Percentiles rank a stretch among this genome's conserved stretches.
These are phyloP conservation scores for Amorphotheca resinae DNA, from an alignment of 495 filamentous ascomycete genomes.

Conservation along the genomic window DNA sequence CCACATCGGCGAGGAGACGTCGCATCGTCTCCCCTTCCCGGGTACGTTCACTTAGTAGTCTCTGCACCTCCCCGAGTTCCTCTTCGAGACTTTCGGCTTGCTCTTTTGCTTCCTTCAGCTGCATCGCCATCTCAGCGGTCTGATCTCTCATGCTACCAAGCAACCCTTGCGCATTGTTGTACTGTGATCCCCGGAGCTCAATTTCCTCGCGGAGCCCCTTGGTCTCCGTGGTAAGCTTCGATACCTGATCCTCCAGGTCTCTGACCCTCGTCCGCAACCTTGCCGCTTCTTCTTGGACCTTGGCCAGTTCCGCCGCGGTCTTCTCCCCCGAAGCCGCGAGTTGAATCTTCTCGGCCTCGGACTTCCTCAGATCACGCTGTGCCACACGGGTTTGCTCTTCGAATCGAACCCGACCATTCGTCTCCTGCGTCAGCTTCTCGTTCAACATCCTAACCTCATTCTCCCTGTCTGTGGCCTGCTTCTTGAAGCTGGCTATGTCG, in stretches of 20 bases:
- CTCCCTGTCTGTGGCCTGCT: conserved; percentile 57
- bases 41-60: conserved; percentile 81
- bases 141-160: conserved; percentile 91
- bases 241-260: conserved; percentile 59
- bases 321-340: conserved; percentile 59
- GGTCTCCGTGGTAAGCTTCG: conserved; percentile 51
- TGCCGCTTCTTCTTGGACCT: conserved; percentile 55
- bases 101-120: conserved; percentile 79
- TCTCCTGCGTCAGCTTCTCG: conserved; percentile 64
- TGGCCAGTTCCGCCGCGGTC: conserved; percentile 50
- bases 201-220: conserved; percentile 65
- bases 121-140: conserved; percentile 73
- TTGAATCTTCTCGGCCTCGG: conserved; percentile 68
- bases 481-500: conserved; percentile 58
- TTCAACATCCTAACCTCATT: conserved; percentile 62
- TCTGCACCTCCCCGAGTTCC: conserved; percentile 77
- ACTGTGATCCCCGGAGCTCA: conserved; percentile 73
- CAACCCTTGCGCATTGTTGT: conserved; percentile 69
- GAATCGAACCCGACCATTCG: conserved; percentile 51
- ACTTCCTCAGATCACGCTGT: conserved; percentile 60
- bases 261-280: conserved; percentile 47
- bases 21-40: conserved; percentile 95
- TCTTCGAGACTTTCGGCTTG: conserved; percentile 85
- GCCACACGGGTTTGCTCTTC: conserved; percentile 63
- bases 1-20: conserved; percentile 72